A percentile compares a stretch with the other conserved stretches of the same genome.
Conservation (phyloP, 179 eudicot species). For the Beta lomatogona region DNA sequence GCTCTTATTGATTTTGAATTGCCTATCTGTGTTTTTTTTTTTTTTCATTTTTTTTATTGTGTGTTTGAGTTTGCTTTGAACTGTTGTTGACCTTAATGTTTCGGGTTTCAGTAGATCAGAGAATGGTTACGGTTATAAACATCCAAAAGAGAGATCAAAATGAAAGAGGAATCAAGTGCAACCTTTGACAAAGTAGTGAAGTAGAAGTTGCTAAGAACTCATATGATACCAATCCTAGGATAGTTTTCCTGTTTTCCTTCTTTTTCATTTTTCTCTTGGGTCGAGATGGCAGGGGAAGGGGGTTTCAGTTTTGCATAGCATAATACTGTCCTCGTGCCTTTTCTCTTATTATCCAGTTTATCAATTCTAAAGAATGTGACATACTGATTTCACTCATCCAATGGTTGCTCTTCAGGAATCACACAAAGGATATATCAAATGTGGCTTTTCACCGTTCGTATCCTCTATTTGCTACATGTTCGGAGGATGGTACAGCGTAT, state of each 20-base stretch:
- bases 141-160: neutral
- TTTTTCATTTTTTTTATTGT: neutral
- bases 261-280: neutral
- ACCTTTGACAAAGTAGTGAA: neutral
- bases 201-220: neutral
- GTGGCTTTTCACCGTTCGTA: constrained; percentile 95
- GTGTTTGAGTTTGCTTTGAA: neutral
- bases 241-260: neutral
- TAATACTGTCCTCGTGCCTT: neutral
- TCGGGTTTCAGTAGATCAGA: neutral
- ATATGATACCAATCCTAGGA: neutral
- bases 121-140: neutral
- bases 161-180: neutral
- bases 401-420: constrained; percentile 51
- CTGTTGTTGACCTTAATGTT: neutral
- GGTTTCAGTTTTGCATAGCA: no score
- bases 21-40: neutral
- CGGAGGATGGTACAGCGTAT: constrained; percentile 87
- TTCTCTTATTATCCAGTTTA: neutral
- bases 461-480: constrained; percentile 89
- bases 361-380: neutral
- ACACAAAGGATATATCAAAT: constrained; percentile 72
- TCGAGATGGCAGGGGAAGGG: neutral
- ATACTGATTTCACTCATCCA: neutral
- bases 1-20: no score